phyloP scores from a whole-genome alignment of 176 grass and related monocot species.

The Oryza glaberrima region DNA sequence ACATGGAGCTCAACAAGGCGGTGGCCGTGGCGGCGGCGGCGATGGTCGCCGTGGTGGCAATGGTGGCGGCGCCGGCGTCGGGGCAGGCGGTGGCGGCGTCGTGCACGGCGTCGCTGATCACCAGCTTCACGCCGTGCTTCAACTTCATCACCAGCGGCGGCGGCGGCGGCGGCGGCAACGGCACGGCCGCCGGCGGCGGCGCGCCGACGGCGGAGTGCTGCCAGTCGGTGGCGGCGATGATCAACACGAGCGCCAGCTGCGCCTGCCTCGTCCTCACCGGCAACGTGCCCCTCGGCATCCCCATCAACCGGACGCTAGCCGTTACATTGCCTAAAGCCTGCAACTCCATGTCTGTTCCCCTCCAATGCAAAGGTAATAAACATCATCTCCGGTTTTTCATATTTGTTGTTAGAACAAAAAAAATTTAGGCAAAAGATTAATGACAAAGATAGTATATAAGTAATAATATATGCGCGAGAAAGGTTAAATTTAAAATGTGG shows the following conservation, averaged over 20 bases:
- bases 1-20: neutral
- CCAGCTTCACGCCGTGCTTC: conserved; percentile 85
- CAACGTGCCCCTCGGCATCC: conserved; percentile 65
- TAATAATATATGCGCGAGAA: too few species aligned
- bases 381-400: too few species aligned
- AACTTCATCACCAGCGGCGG: conserved; percentile 67
- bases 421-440: too few species aligned
- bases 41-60: neutral
- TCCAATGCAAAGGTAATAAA: conserved; percentile 64
- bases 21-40: neutral
- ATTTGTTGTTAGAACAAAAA: too few species aligned
- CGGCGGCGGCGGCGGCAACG: conserved; percentile 13
- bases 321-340: conserved; percentile 62
- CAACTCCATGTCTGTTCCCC: conserved; percentile 57
- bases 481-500: too few species aligned
- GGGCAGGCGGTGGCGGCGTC: conserved; percentile 57
- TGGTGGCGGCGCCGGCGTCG: neutral
- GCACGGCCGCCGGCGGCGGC: neutral
- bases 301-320: conserved; percentile 76
- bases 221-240: conserved; percentile 42
- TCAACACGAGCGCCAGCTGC: conserved; percentile 60
- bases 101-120: conserved; percentile 64
- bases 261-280: conserved; percentile 78
- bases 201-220: conserved; percentile 72
- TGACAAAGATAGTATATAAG: too few species aligned